phyloP scores from a whole-genome alignment of 2,329 filamentous ascomycete genomes.

The Trichoderma sp. region DNA sequence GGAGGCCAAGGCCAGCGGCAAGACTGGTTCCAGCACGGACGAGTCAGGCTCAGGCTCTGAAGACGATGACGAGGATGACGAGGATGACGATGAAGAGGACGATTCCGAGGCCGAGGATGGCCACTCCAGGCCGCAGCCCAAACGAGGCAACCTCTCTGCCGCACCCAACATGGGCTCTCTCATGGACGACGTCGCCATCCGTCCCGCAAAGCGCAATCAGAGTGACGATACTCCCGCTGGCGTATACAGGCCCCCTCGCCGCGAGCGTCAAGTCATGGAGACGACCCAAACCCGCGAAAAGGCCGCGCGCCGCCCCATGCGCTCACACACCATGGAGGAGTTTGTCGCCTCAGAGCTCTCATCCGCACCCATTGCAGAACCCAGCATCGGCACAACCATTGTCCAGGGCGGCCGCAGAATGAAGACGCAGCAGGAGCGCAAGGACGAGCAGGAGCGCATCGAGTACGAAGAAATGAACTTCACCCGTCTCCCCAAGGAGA shows the following conservation, averaged over 20 bases:
- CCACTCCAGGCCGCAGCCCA: constrained; percentile 21
- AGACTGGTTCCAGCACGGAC: constrained; percentile 22
- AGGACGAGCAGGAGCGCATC: constrained; percentile 71
- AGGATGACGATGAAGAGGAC: constrained; percentile 39
- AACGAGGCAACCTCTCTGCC: constrained; percentile 29
- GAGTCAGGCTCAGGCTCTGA: constrained; percentile 30
- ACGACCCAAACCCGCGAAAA: constrained; percentile 60
- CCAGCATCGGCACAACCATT: constrained; percentile 90
- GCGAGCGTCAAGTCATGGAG: constrained; percentile 83
- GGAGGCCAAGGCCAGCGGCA: constrained; percentile 28
- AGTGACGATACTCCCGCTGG: constrained; percentile 49
- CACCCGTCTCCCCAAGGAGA: constrained; percentile 76
- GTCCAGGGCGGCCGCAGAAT: constrained; percentile 71
- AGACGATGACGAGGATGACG: constrained; percentile 39
- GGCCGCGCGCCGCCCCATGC: constrained; percentile 58
- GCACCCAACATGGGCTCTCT: constrained; percentile 34
- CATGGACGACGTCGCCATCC: constrained; percentile 34
- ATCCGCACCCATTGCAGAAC: constrained; percentile 73
- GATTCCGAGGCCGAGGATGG: constrained; percentile 29
- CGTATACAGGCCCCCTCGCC: constrained; percentile 84
- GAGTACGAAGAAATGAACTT: constrained; percentile 94
- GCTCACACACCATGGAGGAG: constrained; percentile 85
- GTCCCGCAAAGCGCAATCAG: constrained; percentile 30
- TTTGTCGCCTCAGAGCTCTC: constrained; percentile 86
- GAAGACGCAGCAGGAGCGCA: constrained; percentile 73